Evolutionary conservation across 2,329 filamentous ascomycete genomes (phyloP), one percentile per base, ranked within the genome.

Genomic region (Ascosphaera acerosa): DNA sequence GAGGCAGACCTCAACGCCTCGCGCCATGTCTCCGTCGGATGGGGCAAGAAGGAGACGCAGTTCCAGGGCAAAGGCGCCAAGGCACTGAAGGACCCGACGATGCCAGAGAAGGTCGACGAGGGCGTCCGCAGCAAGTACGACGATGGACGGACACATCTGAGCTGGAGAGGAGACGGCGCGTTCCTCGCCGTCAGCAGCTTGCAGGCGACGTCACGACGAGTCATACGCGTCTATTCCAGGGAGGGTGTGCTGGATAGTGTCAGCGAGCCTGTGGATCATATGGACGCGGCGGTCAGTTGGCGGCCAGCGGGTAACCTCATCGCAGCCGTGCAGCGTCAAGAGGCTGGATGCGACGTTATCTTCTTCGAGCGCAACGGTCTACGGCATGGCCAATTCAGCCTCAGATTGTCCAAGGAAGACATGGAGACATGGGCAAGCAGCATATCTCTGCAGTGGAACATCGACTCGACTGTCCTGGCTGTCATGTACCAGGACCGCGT

Each of bases 321-420:
- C 42, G 81, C 82, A n/a, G 67, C 76, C 22, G 66, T 90, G 28
- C 80, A 89, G 48, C 63, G 77, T 10, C 51, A 68, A n/a, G 48
- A 62, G 2, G 65, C 73, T 30, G 61, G 61, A n/a, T 56, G 77
- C 14, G 73, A 90, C 41, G 70, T 94, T 28, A 70, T 90, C 3
- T 97, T 97, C 52, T 97, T 97, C 42, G 87, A 97, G 54, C 66
- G 82, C 32, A 97, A 97, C 43, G 87, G 87, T n/a, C 61, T 97
- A 35, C 68, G 84, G n/a, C 87, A 97, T 50, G 87, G 87, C 3
- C 68, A 92, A 40, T 97, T 94, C 44, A 69, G 69, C n/a, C 59
- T 97, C 12, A 69, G 77, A 29, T 48, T 73, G 19, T 65, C 61
- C 3, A 56, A 64, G 9, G 62, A 69, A 35, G 67, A 71, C 30